Evolutionary conservation across 1,284 basidiomycete species (phyloP), one percentile per base, ranked within the genome.

Genomic region (Naganishia liquefaciens): DNA sequence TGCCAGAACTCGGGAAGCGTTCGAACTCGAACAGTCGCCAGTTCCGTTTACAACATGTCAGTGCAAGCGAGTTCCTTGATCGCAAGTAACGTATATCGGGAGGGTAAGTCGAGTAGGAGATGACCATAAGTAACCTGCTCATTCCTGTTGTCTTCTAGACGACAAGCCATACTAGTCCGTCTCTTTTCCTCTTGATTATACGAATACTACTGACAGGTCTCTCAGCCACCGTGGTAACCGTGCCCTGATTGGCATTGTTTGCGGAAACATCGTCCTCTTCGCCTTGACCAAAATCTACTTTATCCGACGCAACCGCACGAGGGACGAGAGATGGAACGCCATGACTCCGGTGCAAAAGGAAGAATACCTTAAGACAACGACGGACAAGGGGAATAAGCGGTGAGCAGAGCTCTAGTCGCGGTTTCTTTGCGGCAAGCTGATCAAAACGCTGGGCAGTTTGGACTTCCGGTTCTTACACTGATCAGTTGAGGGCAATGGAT

Each of bases 31-130:
- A 75, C 75, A 2, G 73, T 76, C 9, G 71, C 74, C 0, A 69
- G 68, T 44, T 71, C 65, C 0, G 52, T 75, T 4, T 75, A 76
- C 69, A 76, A 76, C 70, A 75, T 75, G 72, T 64, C 69, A 21
- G 75, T 75, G 5, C 75, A 76, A 62, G 68, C 70, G 11, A 66
- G 68, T 1, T 68, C 69, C 4, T 65, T 76, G 21, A 65, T 74
- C 25, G 70, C 71, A 2, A 66, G 68, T 37, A 75, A 76, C 62
- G 58, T 76, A 40, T 76, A 76, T 65, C 72, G 74, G 62, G 62
- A 71, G 9, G 53, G 68, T 66, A 67, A 71, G 54, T 60, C 42
- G 19, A 63, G 25, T 19, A n/a, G 9, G 13, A 28, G 19, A 58
- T 10, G 2, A n/a, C 46, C 13, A 33, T 13, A 5, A 27, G 9